Conservation (phyloP, 805 yeast genomes). For the Kurtzmaniella cleridarum region DNA sequence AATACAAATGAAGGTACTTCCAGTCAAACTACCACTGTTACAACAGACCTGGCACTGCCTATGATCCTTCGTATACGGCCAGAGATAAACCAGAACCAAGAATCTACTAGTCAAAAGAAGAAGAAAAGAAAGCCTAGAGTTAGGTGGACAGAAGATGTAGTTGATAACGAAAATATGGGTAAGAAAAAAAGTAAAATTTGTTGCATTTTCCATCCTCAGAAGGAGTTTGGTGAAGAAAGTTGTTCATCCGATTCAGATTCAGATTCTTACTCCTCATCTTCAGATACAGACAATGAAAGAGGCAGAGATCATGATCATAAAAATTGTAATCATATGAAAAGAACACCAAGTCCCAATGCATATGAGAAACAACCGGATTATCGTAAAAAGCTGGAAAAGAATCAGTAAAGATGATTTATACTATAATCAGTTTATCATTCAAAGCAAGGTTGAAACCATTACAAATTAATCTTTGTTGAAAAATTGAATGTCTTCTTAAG, state of each 20-base stretch:
- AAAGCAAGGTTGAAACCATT: too few species aligned
- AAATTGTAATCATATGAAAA: constrained; percentile 8
- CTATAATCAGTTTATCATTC: too few species aligned
- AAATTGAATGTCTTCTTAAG: too few species aligned
- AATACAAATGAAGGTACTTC: too few species aligned
- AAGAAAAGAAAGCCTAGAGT: constrained; percentile 48
- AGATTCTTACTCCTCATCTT: constrained; percentile 27
- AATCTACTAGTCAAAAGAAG: background rate
- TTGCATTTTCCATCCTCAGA: constrained; percentile 79
- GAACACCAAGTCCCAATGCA: constrained; percentile 61
- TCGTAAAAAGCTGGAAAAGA: constrained; percentile 12
- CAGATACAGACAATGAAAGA: constrained; percentile 17
- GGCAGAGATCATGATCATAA: constrained; percentile 4
- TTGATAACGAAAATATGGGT: constrained; percentile 86
- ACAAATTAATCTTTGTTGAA: too few species aligned
- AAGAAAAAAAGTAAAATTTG: constrained; percentile 90
- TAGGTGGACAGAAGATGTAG: constrained; percentile 77
- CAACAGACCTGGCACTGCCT: background rate
- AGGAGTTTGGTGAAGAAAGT: constrained; percentile 46
- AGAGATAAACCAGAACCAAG: background rate
- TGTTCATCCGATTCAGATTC: constrained; percentile 17
- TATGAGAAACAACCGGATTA: constrained; percentile 83
- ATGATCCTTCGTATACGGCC: constrained; percentile 3
- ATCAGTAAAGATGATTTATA: background rate
- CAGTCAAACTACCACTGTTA: background rate